Evolutionary conservation across 805 yeast species (phyloP).

Genomic region (Candida pseudoglaebosa): DNA sequence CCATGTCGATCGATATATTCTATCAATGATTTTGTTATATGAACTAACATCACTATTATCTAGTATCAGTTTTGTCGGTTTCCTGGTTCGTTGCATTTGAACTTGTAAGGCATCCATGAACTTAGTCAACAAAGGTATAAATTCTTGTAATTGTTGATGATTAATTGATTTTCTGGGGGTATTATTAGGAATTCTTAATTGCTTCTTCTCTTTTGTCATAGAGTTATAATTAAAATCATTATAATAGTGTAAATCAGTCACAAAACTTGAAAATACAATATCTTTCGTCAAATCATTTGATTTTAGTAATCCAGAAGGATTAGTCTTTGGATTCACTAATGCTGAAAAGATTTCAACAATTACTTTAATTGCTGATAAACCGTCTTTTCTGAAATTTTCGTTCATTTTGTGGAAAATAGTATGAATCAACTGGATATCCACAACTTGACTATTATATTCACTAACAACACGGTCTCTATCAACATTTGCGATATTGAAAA

Average conservation of each 20-base stretch:
- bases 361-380: conserved; percentile 17
- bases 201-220: conserved; percentile 11
- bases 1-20: conserved; percentile 26
- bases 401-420: conserved; percentile 31
- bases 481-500: background rate
- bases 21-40: conserved; percentile 20
- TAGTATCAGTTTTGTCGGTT: background rate
- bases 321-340: conserved; percentile 16
- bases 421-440: conserved; percentile 31
- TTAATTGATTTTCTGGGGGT: conserved; percentile 24
- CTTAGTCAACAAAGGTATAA: conserved; percentile 17
- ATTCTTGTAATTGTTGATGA: conserved; percentile 17
- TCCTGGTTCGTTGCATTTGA: conserved; percentile 2
- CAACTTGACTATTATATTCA: conserved; percentile 5
- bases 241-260: conserved; percentile 24
- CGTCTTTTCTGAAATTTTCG: conserved; percentile 16
- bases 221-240: conserved; percentile 25
- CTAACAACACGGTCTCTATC: background rate
- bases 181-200: conserved; percentile 16
- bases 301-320: conserved; percentile 13
- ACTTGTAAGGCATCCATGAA: conserved; percentile 23
- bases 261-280: conserved; percentile 25
- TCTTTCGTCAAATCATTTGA: conserved; percentile 27
- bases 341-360: conserved; percentile 26
- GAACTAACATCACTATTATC: conserved; percentile 17